Evolutionary conservation across 1,139 yeast genomes (phyloP).

Genomic region (Blastobotrys aristatus): DNA sequence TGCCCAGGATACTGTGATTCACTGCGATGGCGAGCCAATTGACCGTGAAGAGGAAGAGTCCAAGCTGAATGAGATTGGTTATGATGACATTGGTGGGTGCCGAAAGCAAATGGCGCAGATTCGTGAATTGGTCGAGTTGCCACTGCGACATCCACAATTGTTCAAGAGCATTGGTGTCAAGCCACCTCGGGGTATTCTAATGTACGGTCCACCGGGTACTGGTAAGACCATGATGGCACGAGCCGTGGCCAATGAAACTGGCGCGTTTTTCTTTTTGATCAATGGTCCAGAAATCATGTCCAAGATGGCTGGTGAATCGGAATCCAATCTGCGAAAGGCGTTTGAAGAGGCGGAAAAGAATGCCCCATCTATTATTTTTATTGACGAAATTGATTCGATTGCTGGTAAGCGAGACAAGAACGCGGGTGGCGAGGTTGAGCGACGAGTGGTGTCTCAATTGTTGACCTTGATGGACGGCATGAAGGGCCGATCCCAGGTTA

Average conservation of each 20-base stretch:
- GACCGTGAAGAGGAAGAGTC: constrained; percentile 98
- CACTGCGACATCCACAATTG: constrained; percentile 93
- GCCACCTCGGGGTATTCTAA: constrained; percentile 94
- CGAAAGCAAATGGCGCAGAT: constrained; percentile 98
- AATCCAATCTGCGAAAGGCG: constrained; percentile 93
- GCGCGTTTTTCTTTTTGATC: constrained; percentile 95
- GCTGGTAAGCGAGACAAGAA: constrained; percentile 98
- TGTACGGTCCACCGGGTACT: constrained; percentile 99
- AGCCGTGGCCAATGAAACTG: constrained; percentile 98
- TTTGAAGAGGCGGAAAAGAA: constrained; percentile 99
- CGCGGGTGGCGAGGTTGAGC: constrained; percentile 96
- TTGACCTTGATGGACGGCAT: constrained; percentile 98
- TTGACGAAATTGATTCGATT: constrained; percentile 97
- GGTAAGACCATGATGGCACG: constrained; percentile 99
- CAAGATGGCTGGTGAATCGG: constrained; percentile 99
- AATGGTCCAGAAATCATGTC: constrained; percentile 99
- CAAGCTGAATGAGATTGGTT: constrained; percentile 92
- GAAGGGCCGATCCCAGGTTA: constrained; percentile 97
- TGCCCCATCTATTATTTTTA: constrained; percentile 94
- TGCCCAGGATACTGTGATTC: constrained; percentile 96
- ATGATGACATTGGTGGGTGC: constrained; percentile 98
- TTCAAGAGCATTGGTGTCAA: constrained; percentile 96
- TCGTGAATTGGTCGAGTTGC: constrained; percentile 93
- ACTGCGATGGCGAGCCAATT: constrained; percentile 98
- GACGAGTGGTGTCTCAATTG: constrained; percentile 97